Evolutionary conservation across 2,329 filamentous ascomycete genomes (phyloP).

Genomic region (Aspergillus felis): DNA sequence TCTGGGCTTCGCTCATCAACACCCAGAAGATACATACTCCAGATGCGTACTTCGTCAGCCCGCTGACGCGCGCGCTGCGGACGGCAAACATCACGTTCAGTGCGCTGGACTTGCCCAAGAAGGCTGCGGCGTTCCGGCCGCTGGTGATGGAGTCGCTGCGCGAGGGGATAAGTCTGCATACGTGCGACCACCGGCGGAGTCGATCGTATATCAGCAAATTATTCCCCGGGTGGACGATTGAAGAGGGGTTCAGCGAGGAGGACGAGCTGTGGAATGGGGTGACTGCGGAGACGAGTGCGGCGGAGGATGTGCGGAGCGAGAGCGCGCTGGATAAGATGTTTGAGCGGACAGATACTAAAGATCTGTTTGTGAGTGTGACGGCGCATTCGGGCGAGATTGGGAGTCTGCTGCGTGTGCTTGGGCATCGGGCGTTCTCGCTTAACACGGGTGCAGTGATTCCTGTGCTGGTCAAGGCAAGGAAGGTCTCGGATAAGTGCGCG

Average conservation of each 20-base stretch:
- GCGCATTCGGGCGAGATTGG: constrained; percentile 56
- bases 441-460: constrained; percentile 50
- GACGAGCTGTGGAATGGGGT: constrained; percentile 53
- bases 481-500: constrained; percentile 4
- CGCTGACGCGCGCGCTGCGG: constrained; percentile 53
- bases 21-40: constrained; percentile 49
- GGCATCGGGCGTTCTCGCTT: constrained; percentile 45
- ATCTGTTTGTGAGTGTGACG: constrained; percentile 51
- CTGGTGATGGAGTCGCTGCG: constrained; percentile 55
- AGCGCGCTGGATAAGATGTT: constrained; percentile 52
- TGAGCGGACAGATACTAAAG: constrained; percentile 29
- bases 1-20: constrained; percentile 49
- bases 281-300: constrained; percentile 44
- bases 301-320: constrained; percentile 44
- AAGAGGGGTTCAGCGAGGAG: constrained; percentile 49
- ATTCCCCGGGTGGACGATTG: constrained; percentile 50
- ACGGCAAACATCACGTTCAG: constrained; percentile 54
- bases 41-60: constrained; percentile 53
- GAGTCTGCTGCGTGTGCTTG: constrained; percentile 45
- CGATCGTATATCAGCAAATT: constrained; percentile 44
- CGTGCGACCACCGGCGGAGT: constrained; percentile 54
- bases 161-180: constrained; percentile 57
- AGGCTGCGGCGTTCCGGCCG: constrained; percentile 41
- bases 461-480: constrained; percentile 46
- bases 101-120: too few species aligned